Evolutionary conservation across 345 rosid species (phyloP), one percentile per base, ranked within the genome.

Genomic region (Populus nigra): DNA sequence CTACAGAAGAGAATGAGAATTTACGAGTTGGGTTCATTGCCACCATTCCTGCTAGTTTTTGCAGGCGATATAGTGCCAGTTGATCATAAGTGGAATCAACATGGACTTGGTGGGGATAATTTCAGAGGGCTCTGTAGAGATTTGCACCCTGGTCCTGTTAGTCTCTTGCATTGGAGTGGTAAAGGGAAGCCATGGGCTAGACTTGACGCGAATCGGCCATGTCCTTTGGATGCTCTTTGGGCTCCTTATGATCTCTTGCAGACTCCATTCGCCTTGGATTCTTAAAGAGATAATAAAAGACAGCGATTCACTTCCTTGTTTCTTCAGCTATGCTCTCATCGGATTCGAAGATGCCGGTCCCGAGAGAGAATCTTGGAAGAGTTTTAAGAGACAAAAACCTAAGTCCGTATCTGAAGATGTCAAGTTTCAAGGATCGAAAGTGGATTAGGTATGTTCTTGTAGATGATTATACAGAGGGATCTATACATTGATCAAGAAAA

Each of bases 71-170:
- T 92, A 25, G 88, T 83, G 47, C 91, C 97, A 20, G 97, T 92
- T 0, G 88, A 92, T 76, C 97, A 92, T 57, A 41, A 90, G 18
- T 92, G 97, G 97, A 92, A 92, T 76, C 97, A 92, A 47, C 97
- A 92, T 66, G 97, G 97, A 1, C 85, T 82, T 17, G 85, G 85
- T 2, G 85, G 85, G 11, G 85, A 82, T 27, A 82, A 82, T 59
- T 78, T 69, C 22, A 74, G 82, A 71, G 85, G 85, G 29, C 55
- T 82, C 0, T 82, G 85, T 49, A 22, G 85, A 62, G 78, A 82
- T 65, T 67, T 82, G 25, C 85, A 82, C 71, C 85, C 82, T 3
- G 85, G 85, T 47, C 82, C 85, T 22, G 85, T 75, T 22, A 82
- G 85, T 47, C 73, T 82, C 1, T 72, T 82, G 73, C 85, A 82